Percentiles rank a stretch among this genome's conserved stretches.
Evolutionary conservation across 805 yeast genomes (phyloP).

Genomic region (Candida namnaoensis): DNA sequence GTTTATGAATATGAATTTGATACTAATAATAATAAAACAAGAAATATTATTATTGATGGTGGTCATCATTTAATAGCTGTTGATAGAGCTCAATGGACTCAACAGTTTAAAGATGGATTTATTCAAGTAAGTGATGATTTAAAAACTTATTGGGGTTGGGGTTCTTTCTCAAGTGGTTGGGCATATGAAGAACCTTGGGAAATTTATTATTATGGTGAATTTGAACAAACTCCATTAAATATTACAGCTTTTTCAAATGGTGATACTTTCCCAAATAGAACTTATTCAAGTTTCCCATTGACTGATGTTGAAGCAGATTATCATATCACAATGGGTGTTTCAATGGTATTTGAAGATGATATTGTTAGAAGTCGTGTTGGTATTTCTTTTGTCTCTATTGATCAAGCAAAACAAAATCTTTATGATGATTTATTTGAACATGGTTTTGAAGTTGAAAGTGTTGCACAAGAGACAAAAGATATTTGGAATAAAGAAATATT

Average conservation of each 20-base stretch:
- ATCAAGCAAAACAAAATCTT: conserved; percentile 20
- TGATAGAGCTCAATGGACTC: conserved; percentile 24
- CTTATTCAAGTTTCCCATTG: conserved; percentile 1
- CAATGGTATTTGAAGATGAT: conserved; percentile 17
- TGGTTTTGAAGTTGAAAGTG: conserved; percentile 1
- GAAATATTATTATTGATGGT: conserved; percentile 19
- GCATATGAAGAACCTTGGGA: conserved; percentile 21
- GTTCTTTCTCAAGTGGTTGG: conserved; percentile 24
- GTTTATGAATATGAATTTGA: conserved; percentile 18
- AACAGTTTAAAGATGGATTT: conserved; percentile 20
- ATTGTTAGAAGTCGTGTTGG: conserved; percentile 14
- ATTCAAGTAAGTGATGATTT: conserved; percentile 8
- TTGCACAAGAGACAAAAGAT: neutral
- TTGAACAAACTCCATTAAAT: conserved; percentile 11
- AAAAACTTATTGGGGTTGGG: conserved; percentile 16
- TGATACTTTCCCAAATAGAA: neutral
- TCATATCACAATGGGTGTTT: conserved; percentile 6
- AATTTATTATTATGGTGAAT: conserved; percentile 22
- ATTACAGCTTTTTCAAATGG: conserved; percentile 8
- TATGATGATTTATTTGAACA: conserved; percentile 11
- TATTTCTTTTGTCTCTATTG: conserved; percentile 20
- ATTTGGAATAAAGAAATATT: conserved; percentile 3
- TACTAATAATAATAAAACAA: no score
- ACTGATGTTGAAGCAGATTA: neutral
- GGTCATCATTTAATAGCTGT: conserved; percentile 22